Conservation (phyloP, 805 yeast species). For the Lachancea sp. region DNA sequence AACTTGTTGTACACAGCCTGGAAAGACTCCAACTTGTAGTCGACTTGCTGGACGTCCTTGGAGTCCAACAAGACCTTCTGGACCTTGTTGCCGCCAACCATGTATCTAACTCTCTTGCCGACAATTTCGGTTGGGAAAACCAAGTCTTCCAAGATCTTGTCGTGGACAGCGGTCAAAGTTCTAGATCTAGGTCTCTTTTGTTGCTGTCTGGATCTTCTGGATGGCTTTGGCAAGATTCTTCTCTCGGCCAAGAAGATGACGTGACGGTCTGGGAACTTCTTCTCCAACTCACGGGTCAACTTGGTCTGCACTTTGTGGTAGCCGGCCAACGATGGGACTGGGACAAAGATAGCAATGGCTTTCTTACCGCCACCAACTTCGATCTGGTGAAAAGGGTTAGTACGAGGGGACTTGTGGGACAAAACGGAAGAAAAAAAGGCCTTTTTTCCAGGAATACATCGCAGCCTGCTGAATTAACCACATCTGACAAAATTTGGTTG, state of each 20-base stretch:
- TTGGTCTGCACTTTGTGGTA: conserved; percentile 97
- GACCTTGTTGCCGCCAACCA: conserved; percentile 97
- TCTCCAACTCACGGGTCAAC: conserved; percentile 98
- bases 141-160: conserved; percentile 95
- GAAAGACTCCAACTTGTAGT: conserved; percentile 98
- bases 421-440: no score
- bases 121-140: conserved; percentile 99
- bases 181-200: conserved; percentile 99
- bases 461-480: no score
- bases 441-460: no score
- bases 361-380: conserved; percentile 98
- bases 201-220: conserved; percentile 85
- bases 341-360: conserved; percentile 97
- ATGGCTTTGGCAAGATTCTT: conserved; percentile 98
- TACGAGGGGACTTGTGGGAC: neutral
- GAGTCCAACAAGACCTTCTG: conserved; percentile 97
- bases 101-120: conserved; percentile 99
- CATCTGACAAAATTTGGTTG: no score
- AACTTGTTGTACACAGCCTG: conserved; percentile 96
- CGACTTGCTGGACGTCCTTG: conserved; percentile 94
- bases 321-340: conserved; percentile 85
- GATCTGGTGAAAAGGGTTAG: conserved; percentile 39
- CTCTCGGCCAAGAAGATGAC: conserved; percentile 99
- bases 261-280: conserved; percentile 99
- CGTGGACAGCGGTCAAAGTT: conserved; percentile 98